These are phyloP conservation scores for Peronospora tabacina DNA, from an alignment of 352 stramenopile genomes.

Conservation along the genomic window DNA sequence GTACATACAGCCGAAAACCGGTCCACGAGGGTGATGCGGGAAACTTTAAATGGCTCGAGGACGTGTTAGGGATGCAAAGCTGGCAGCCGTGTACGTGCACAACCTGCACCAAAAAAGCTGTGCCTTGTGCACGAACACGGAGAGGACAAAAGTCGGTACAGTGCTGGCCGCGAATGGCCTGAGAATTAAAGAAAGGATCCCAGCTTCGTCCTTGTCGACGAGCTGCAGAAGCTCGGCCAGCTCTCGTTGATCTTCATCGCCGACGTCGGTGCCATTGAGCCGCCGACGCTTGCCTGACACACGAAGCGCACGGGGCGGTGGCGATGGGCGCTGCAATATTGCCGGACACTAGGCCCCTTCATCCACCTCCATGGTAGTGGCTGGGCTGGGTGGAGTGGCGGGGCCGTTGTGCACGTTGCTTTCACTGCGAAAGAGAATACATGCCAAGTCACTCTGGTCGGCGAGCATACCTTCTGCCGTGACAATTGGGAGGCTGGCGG, in stretches of 20 bases:
- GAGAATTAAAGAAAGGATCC: not conserved
- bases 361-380: no score
- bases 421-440: no score
- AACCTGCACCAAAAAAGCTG: slow-evolving; percentile 4
- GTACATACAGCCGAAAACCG: slow-evolving; percentile 14
- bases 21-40: slow-evolving; percentile 11
- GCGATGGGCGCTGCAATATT: no score
- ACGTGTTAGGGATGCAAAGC: slow-evolving; percentile 3
- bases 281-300: slow-evolving; percentile 8
- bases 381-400: no score
- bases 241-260: slow-evolving; percentile 6
- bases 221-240: slow-evolving; percentile 6
- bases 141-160: slow-evolving; percentile 3
- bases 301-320: not conserved
- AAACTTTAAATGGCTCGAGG: slow-evolving; percentile 10
- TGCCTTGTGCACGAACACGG: slow-evolving; percentile 11
- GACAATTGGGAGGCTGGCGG: no score
- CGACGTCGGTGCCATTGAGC: slow-evolving; percentile 3
- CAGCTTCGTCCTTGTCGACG: slow-evolving; percentile 6
- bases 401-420: no score
- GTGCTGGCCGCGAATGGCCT: slow-evolving; percentile 6
- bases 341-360: no score
- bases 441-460: no score
- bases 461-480: no score
- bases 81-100: slow-evolving; percentile 8